These are phyloP conservation scores for Lactifluus hygrophoroides DNA, from an alignment of 768 basidiomycete genomes.

Conservation along the genomic window DNA sequence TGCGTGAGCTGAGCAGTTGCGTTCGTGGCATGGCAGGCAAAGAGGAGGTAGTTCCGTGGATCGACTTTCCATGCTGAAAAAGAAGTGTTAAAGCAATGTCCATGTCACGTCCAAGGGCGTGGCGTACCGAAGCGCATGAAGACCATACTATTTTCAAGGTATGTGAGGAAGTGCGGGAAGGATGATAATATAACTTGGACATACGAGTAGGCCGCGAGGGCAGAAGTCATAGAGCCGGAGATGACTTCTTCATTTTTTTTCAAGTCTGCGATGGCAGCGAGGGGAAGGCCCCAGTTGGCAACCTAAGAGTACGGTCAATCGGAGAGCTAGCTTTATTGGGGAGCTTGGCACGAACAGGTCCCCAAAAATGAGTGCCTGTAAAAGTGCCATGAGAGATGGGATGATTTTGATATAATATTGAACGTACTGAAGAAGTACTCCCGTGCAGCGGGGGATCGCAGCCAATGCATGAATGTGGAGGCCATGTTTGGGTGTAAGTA, in stretches of 20 bases:
- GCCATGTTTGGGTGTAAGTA: slow-evolving; percentile 45
- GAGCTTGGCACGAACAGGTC: slow-evolving; percentile 63
- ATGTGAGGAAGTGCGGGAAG: background rate
- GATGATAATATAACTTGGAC: slow-evolving; percentile 29
- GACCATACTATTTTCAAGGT: slow-evolving; percentile 39
- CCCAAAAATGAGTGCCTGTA: slow-evolving; percentile 95
- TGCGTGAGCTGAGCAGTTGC: slow-evolving; percentile 79
- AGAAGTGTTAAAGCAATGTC: background rate
- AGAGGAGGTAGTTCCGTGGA: slow-evolving; percentile 91
- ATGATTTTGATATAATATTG: background rate
- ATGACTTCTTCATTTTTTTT: slow-evolving; percentile 94
- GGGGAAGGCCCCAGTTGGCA: slow-evolving; percentile 96
- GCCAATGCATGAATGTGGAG: slow-evolving; percentile 80
- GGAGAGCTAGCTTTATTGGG: too few relatives aligned
- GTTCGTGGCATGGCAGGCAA: slow-evolving; percentile 92
- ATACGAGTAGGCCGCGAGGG: slow-evolving; percentile 87
- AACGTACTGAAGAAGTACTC: slow-evolving; percentile 92
- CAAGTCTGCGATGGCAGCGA: slow-evolving; percentile 88
- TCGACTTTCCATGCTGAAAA: slow-evolving; percentile 83
- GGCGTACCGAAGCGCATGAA: slow-evolving; percentile 89
- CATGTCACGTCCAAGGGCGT: background rate
- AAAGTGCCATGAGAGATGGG: slow-evolving; percentile 20
- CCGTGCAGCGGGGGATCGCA: slow-evolving; percentile 83
- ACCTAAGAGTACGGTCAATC: too few relatives aligned
- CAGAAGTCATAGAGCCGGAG: slow-evolving; percentile 93